phyloP scores from a whole-genome alignment of 1,284 basidiomycete genomes.

The Microbotryum intermedium region DNA sequence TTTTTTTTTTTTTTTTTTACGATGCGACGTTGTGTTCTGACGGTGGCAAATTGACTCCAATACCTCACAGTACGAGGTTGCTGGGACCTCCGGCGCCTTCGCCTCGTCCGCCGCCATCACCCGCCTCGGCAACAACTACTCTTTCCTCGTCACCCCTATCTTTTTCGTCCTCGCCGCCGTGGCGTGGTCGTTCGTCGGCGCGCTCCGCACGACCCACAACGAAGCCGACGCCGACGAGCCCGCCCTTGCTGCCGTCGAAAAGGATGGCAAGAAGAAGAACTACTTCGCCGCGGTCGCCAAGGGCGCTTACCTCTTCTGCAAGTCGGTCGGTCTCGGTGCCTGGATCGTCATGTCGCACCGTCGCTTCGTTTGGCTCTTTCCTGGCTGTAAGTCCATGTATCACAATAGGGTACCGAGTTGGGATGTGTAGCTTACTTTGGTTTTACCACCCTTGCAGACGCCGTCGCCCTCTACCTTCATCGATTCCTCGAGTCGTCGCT shows the following conservation, averaged over 20 bases:
- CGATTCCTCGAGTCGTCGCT: conserved; percentile 41
- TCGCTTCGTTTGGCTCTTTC: conserved; percentile 39
- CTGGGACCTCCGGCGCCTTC: conserved; percentile 40
- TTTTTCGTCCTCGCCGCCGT: conserved; percentile 29
- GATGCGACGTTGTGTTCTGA: background rate
- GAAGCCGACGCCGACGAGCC: conserved; percentile 5
- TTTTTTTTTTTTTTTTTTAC: too few species aligned
- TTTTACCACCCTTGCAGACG: conserved; percentile 27
- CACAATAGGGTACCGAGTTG: background rate
- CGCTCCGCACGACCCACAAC: conserved; percentile 11
- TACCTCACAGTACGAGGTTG: conserved; percentile 36
- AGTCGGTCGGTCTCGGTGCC: conserved; percentile 37
- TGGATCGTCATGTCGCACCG: conserved; percentile 35
- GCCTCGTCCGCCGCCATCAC: conserved; percentile 39
- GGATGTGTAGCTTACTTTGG: background rate
- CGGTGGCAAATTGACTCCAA: too few species aligned
- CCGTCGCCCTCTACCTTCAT: conserved; percentile 39
- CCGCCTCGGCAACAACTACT: conserved; percentile 40
- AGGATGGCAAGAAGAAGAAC: conserved; percentile 10
- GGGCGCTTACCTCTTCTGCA: conserved; percentile 32
- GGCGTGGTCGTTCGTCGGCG: conserved; percentile 34
- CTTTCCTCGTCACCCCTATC: conserved; percentile 31
- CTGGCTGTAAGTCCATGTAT: conserved; percentile 12
- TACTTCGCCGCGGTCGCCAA: conserved; percentile 32
- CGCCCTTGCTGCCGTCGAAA: conserved; percentile 9